Evolutionary conservation across 345 rosid genomes (phyloP).

Genomic region (Odontarrhena argentea): DNA sequence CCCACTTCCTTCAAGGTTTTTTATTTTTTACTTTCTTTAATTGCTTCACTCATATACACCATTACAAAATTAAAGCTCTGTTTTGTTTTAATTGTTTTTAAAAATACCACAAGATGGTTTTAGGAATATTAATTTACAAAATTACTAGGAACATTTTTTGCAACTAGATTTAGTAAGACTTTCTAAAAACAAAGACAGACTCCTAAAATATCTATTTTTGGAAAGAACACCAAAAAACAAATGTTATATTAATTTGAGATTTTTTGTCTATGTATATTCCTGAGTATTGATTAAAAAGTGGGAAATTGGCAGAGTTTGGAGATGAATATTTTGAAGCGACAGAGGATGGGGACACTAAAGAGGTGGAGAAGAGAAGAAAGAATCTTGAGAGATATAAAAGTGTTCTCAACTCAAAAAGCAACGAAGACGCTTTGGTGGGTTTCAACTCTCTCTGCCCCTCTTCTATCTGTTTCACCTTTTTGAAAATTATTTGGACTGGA

Average conservation of each 20-base stretch:
- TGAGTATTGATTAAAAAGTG: conserved; percentile 12
- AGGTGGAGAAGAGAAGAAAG: conserved; percentile 42
- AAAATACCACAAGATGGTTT: background rate
- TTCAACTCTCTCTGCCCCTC: background rate
- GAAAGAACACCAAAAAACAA: background rate
- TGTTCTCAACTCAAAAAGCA: conserved; percentile 58
- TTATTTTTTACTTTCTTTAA: conserved; percentile 22
- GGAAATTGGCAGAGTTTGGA: conserved; percentile 55
- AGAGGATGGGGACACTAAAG: conserved; percentile 37
- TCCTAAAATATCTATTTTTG: too few relatives aligned
- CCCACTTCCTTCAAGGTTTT: conserved; percentile 71
- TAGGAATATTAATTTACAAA: too few relatives aligned
- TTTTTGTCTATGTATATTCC: background rate
- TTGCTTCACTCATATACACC: background rate
- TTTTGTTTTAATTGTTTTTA: background rate
- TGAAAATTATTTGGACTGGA: conserved; percentile 8
- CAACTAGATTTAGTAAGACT: too few relatives aligned
- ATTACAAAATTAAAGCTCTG: too few relatives aligned
- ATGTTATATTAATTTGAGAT: background rate
- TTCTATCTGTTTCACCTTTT: background rate
- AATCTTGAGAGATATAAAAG: conserved; percentile 55
- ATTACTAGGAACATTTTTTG: too few relatives aligned
- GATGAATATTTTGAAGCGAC: conserved; percentile 48
- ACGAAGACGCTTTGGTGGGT: conserved; percentile 75
- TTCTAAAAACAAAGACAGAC: too few relatives aligned